Percentiles rank a stretch among this genome's conserved stretches.
Conservation (phyloP, 371 early-diverging fungal species). For the Syncephalastrum monosporum region DNA sequence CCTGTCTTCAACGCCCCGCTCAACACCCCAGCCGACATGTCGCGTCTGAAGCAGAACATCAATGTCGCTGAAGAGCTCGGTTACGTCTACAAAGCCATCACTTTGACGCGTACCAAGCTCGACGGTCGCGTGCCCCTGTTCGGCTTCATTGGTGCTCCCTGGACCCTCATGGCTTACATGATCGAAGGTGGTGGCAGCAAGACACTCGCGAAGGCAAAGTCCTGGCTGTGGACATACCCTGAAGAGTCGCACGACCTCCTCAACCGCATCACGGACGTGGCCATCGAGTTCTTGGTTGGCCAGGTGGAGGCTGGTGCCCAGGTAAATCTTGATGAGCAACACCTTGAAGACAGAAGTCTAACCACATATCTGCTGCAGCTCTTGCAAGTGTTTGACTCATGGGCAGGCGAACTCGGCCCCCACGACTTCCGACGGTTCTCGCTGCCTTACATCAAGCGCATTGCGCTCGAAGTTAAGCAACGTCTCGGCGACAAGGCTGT, state of each 20-base stretch:
- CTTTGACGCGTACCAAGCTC: slow-evolving; percentile 84
- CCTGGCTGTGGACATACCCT: slow-evolving; percentile 87
- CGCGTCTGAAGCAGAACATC: slow-evolving; percentile 62
- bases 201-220: slow-evolving; percentile 84
- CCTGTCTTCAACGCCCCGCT: slow-evolving; percentile 91
- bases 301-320: slow-evolving; percentile 98
- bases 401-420: slow-evolving; percentile 92
- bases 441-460: slow-evolving; percentile 85
- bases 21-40: slow-evolving; percentile 70
- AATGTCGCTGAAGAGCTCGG: slow-evolving; percentile 73
- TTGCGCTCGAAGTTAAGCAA: slow-evolving; percentile 73
- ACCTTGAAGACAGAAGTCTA: not conserved
- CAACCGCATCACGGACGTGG: slow-evolving; percentile 78
- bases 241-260: slow-evolving; percentile 79
- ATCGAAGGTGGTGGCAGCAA: slow-evolving; percentile 98
- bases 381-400: slow-evolving; percentile 96
- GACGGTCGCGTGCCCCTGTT: slow-evolving; percentile 90
- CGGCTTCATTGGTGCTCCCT: slow-evolving; percentile 97
- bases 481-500: slow-evolving; percentile 53
- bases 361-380: slow-evolving; percentile 46
- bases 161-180: slow-evolving; percentile 98
- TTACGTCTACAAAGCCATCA: slow-evolving; percentile 96
- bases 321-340: slow-evolving; percentile 41
- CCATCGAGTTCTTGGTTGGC: slow-evolving; percentile 83
- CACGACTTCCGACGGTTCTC: slow-evolving; percentile 80